A percentile compares a stretch with the other conserved stretches of the same genome.
Conservation (phyloP, 2,329 filamentous ascomycete genomes). For the Alternaria gaisen region DNA sequence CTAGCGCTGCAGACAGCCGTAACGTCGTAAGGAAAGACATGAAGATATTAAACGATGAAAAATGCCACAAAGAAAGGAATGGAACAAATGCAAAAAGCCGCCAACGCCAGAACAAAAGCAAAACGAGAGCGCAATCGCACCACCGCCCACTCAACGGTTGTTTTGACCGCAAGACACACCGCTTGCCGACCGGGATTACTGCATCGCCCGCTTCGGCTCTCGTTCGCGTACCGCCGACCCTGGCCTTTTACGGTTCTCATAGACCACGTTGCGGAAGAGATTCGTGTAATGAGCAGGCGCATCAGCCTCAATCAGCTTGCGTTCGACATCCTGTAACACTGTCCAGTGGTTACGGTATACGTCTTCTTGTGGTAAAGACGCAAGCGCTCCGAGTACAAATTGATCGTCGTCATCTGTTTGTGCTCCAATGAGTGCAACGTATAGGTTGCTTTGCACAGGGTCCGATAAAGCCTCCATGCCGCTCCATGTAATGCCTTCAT, state of each 20-base stretch:
- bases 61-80: conserved; percentile 24
- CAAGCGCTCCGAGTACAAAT: conserved; percentile 45
- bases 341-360: conserved; percentile 44
- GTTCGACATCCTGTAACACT: conserved; percentile 36
- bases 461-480: conserved; percentile 35
- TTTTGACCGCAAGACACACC: not conserved
- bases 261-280: conserved; percentile 37
- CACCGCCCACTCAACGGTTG: not conserved
- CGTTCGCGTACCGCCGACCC: conserved; percentile 40
- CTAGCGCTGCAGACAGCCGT: conserved; percentile 2
- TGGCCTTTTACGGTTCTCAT: conserved; percentile 47
- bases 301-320: conserved; percentile 32
- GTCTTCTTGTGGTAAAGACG: conserved; percentile 40
- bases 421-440: conserved; percentile 41
- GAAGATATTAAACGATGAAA: conserved; percentile 8
- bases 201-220: conserved; percentile 44
- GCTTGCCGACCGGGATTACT: conserved; percentile 9
- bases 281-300: conserved; percentile 38
- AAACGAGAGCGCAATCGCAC: conserved; percentile 10
- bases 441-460: conserved; percentile 44
- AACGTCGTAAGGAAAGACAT: conserved; percentile 8
- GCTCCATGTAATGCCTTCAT: conserved; percentile 41
- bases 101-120: conserved; percentile 24
- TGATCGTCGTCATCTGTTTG: conserved; percentile 21
- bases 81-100: conserved; percentile 25